Conservation (phyloP, 2,329 filamentous ascomycete genomes). For the Pestalotiopsis fici region DNA sequence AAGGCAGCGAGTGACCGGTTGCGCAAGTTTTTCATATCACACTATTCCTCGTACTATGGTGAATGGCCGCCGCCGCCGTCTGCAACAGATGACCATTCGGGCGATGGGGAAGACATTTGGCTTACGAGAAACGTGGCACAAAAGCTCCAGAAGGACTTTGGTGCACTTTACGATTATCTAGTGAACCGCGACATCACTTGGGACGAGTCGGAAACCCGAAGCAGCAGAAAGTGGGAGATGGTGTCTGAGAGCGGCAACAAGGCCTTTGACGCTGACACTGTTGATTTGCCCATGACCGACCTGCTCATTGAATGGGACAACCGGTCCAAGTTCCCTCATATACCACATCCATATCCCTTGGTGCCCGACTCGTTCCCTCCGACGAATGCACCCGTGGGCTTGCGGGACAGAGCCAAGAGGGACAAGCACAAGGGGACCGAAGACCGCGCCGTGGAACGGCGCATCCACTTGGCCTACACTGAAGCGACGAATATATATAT, state of each 20-base stretch:
- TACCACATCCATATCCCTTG: conserved; percentile 67
- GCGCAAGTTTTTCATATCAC: conserved; percentile 58
- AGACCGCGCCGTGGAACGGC: conserved; percentile 40
- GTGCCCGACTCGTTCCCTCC: conserved; percentile 55
- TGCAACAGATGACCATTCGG: conserved; percentile 21
- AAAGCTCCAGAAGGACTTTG: conserved; percentile 66
- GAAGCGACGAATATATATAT: conserved; percentile 62
- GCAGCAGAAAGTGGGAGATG: conserved; percentile 67
- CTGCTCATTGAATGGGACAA: conserved; percentile 68
- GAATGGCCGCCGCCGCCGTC: conserved; percentile 59
- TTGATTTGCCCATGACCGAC: conserved; percentile 64
- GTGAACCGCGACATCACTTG: conserved; percentile 68
- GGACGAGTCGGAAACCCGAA: conserved; percentile 62
- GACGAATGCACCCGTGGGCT: conserved; percentile 10
- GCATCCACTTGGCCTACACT: conserved; percentile 58
- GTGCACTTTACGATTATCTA: conserved; percentile 69
- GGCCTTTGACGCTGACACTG: conserved; percentile 49
- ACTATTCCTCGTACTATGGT: conserved; percentile 59
- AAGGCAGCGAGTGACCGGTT: conserved; percentile 60
- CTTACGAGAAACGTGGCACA: conserved; percentile 59
- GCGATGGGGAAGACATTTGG: conserved; percentile 53
- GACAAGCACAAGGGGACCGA: conserved; percentile 17
- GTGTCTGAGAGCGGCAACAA: conserved; percentile 45
- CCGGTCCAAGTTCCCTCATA: conserved; percentile 61
- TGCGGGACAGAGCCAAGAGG: conserved; percentile 30